Evolutionary conservation across 805 yeast species (phyloP).

Genomic region (Torulaspora franciscae): DNA sequence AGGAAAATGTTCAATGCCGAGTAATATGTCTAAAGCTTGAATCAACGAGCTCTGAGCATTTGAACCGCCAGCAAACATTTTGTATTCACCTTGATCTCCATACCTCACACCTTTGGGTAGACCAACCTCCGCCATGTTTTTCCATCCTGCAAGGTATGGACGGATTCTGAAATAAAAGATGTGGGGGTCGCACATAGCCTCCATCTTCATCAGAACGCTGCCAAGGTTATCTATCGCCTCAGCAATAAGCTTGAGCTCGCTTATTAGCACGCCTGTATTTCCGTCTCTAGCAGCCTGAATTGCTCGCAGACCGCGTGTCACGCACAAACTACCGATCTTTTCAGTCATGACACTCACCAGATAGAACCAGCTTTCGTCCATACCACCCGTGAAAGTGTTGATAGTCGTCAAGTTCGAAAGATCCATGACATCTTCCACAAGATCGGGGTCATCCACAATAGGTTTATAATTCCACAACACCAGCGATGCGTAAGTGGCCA

Average conservation of each 20-base stretch:
- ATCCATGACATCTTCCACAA: slow-evolving; percentile 40
- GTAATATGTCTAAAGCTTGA: slow-evolving; percentile 74
- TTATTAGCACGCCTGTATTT: slow-evolving; percentile 40
- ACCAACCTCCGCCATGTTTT: slow-evolving; percentile 83
- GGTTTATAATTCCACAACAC: slow-evolving; percentile 83
- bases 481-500: slow-evolving; percentile 82
- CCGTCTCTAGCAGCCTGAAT: slow-evolving; percentile 50
- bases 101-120: slow-evolving; percentile 73
- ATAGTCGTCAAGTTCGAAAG: slow-evolving; percentile 71
- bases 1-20: slow-evolving; percentile 72
- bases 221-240: slow-evolving; percentile 71
- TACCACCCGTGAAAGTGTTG: slow-evolving; percentile 81
- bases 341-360: slow-evolving; percentile 85
- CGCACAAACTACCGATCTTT: slow-evolving; percentile 67
- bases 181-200: slow-evolving; percentile 93
- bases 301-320: slow-evolving; percentile 64
- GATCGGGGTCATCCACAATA: slow-evolving; percentile 39
- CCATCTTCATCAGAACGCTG: slow-evolving; percentile 70
- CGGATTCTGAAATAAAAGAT: slow-evolving; percentile 80
- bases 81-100: slow-evolving; percentile 55
- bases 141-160: slow-evolving; percentile 93
- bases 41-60: slow-evolving; percentile 90
- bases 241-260: slow-evolving; percentile 59
- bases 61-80: slow-evolving; percentile 79
- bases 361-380: slow-evolving; percentile 93